Base-by-base conservation (phyloP, 1,284 basidiomycete genomes). In the Trametes polyzona region DNA sequence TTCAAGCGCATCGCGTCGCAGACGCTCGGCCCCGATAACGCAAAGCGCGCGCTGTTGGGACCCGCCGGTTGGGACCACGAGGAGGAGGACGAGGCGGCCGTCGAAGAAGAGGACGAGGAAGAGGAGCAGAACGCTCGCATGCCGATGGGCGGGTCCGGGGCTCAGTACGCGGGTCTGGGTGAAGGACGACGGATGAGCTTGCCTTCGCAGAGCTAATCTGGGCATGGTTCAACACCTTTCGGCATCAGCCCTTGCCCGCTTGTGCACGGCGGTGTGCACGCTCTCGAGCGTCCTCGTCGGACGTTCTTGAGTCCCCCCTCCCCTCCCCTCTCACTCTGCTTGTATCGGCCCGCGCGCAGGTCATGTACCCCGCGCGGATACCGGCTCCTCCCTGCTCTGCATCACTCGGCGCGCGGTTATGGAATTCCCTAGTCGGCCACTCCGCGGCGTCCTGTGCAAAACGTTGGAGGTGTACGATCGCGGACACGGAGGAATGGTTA, bases 1-100 rank as follows among this genome's bases (percentile, higher is more conserved):
- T 90, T 89, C 69, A 91, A 91, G 74, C 77, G 89, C 24, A 70
- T 88, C 29, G 82, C 88, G 1, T 88, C 85, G 42, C 86, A 88
- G 73, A 87, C 86, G 7, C 71, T 91, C 5, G 88, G 78, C 1
- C 85, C 87, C 4, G 73, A 75, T 27, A 78, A 77, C 60, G 63
- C 78, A 50, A 90, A 90, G 72, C 73, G 86, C 24, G 76, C 79
- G 30, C 64, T 78, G 63, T 70, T 80, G 10, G 68, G 64, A 2
- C 69, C 69, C 21, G 66, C 70, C 26, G 71, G 71, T 27, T 68
- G 71, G 71, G 68, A 70, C 33, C 65, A 67, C 35, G 62, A 64
- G 24, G 71, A 66, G 19, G 64, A 63, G 47, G 70, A 71, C 16
- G 57, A 73, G 47, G 69, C 56, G 16, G 69, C 65, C 0, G 73